Percentiles rank a stretch among this genome's conserved stretches.
These are phyloP conservation scores for Cytauxzoon felis DNA, from an alignment of 169 alveolate species.

Conservation along the genomic window DNA sequence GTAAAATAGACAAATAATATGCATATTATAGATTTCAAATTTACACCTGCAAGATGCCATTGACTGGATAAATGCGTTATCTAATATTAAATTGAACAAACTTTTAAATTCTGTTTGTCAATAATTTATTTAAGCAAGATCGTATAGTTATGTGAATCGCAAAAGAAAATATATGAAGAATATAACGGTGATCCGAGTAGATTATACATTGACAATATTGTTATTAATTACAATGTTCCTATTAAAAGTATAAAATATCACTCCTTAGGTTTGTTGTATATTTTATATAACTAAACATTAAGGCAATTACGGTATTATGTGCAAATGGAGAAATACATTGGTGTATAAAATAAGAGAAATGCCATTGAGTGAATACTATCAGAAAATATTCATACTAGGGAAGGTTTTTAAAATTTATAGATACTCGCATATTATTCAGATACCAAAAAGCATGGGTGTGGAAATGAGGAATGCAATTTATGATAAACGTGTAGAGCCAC, in stretches of 20 bases:
- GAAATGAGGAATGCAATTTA: conserved; percentile 66
- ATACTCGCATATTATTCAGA: conserved; percentile 6
- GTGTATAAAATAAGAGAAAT: conserved; percentile 73
- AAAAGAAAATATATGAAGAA: conserved; percentile 67
- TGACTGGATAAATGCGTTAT: conserved; percentile 73
- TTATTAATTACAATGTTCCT: conserved; percentile 65
- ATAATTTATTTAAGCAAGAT: not conserved
- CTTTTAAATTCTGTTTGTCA: conserved; percentile 64
- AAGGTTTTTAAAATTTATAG: conserved; percentile 37
- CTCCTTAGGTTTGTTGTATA: conserved; percentile 24
- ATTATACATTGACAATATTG: conserved; percentile 68
- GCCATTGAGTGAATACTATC: conserved; percentile 78
- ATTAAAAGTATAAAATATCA: conserved; percentile 65
- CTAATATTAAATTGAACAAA: conserved; percentile 65
- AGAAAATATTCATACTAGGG: conserved; percentile 71
- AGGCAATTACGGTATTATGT: conserved; percentile 70
- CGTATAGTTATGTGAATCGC: conserved; percentile 58
- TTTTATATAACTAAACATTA: not conserved
- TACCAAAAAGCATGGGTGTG: conserved; percentile 71
- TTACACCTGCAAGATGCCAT: conserved; percentile 75
- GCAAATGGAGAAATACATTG: conserved; percentile 68
- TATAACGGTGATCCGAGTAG: conserved; percentile 77
- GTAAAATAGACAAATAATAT: not conserved
- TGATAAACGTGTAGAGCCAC: conserved; percentile 64
- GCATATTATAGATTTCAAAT: conserved; percentile 28